These are phyloP conservation scores for Acanthamoeba royreba DNA, from an alignment of 208 protist genomes.

Conservation along the genomic window DNA sequence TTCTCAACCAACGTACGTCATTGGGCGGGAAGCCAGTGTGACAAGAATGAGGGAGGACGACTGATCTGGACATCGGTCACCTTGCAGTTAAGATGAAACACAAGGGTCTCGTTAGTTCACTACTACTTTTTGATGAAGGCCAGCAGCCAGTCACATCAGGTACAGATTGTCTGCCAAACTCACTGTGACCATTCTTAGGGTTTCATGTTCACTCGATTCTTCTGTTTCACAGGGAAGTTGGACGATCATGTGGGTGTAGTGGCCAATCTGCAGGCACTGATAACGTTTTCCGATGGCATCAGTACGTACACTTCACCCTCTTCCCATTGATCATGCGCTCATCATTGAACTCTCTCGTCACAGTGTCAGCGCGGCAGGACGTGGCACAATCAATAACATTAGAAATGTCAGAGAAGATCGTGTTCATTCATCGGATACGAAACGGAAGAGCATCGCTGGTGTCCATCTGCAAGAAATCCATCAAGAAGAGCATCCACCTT, in stretches of 20 bases:
- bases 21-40: not conserved
- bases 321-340: not conserved
- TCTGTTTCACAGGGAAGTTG: not conserved
- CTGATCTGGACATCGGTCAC: not conserved
- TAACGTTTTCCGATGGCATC: not conserved
- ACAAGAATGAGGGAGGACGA: no score
- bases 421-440: not conserved
- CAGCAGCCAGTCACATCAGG: not conserved
- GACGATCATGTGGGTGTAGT: not conserved
- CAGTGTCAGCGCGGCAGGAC: not conserved
- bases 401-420: conserved; percentile 18
- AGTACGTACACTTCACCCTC: not conserved
- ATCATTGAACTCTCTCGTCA: not conserved
- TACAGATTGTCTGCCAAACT: not conserved
- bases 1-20: not conserved
- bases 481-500: not conserved
- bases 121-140: not conserved
- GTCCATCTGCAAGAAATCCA: not conserved
- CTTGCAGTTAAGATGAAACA: not conserved
- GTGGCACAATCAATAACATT: not conserved
- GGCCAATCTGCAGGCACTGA: not conserved
- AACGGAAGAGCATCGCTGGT: not conserved
- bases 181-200: not conserved
- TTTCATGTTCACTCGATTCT: not conserved
- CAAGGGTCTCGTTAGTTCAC: not conserved